phyloP scores from a whole-genome alignment of 1,284 basidiomycete species.

The Sanghuangporus weigelae region DNA sequence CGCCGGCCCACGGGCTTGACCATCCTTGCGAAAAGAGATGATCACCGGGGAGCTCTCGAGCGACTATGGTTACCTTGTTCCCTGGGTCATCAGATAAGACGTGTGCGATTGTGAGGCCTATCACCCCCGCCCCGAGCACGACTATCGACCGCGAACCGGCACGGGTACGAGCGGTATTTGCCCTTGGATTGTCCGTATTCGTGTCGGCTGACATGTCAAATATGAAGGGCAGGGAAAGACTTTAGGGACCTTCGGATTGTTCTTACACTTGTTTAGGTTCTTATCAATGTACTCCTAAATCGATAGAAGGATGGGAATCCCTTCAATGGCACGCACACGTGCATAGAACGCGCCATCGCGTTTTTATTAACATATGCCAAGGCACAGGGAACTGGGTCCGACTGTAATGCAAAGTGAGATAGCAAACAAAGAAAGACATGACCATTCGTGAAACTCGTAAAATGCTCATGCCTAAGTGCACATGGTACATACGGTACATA shows the following conservation, averaged over 20 bases:
- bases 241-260: not conserved
- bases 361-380: not conserved
- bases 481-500: slow-evolving; percentile 3
- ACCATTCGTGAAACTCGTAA: not conserved
- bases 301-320: not conserved
- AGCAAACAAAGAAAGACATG: not conserved
- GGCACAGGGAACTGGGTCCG: not conserved
- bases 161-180: not conserved
- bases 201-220: slow-evolving; percentile 5
- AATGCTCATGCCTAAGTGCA: not conserved
- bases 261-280: not conserved
- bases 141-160: slow-evolving; percentile 28
- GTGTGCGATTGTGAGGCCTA: slow-evolving; percentile 42
- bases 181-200: not conserved
- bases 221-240: not conserved
- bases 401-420: not conserved
- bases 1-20: slow-evolving; percentile 70
- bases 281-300: not conserved
- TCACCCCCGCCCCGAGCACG: slow-evolving; percentile 50
- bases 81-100: slow-evolving; percentile 28
- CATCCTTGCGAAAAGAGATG: slow-evolving; percentile 56
- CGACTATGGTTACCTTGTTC: slow-evolving; percentile 53
- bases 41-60: slow-evolving; percentile 55
- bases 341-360: not conserved
- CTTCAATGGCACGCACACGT: not conserved